These are phyloP conservation scores for Monilinia laxa DNA, from an alignment of 2,329 filamentous ascomycete species.

Conservation along the genomic window DNA sequence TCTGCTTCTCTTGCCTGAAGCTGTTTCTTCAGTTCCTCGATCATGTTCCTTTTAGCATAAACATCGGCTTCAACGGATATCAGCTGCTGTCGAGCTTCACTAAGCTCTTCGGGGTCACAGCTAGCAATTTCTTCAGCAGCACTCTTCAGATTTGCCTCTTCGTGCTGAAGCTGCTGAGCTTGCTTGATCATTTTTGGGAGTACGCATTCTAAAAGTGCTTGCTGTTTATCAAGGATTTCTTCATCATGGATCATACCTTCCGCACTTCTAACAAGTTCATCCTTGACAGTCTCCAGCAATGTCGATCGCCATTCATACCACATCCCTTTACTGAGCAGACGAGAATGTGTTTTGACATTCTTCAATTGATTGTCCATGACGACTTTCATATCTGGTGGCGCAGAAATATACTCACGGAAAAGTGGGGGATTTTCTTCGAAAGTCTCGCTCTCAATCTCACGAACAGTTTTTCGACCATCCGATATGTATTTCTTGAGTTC, in stretches of 20 bases:
- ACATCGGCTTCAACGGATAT: conserved; percentile 65
- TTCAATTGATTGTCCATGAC: conserved; percentile 97
- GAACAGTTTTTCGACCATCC: conserved; percentile 84
- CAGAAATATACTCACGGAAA: conserved; percentile 87
- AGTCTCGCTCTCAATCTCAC: conserved; percentile 86
- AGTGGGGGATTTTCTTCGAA: conserved; percentile 86
- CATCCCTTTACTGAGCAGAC: conserved; percentile 87
- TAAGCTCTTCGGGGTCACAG: conserved; percentile 78
- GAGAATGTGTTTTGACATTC: conserved; percentile 90
- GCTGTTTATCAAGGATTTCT: conserved; percentile 62
- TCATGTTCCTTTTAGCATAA: conserved; percentile 63
- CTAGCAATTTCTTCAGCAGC: conserved; percentile 73
- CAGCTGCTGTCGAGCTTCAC: conserved; percentile 69
- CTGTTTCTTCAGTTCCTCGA: conserved; percentile 66
- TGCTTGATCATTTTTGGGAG: conserved; percentile 65
- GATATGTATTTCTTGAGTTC: conserved; percentile 97
- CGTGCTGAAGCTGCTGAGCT: conserved; percentile 59
- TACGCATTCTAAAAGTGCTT: conserved; percentile 63
- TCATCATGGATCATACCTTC: conserved; percentile 77
- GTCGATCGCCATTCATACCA: conserved; percentile 99
- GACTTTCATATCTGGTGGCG: conserved; percentile 75
- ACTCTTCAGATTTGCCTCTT: conserved; percentile 67
- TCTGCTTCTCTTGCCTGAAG: conserved; percentile 64
- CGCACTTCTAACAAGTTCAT: conserved; percentile 72
- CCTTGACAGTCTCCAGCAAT: conserved; percentile 78